Evolutionary conservation across 2,329 filamentous ascomycete species (phyloP), one percentile per base, ranked within the genome.

Genomic region (Tolypocladium pustulatum): DNA sequence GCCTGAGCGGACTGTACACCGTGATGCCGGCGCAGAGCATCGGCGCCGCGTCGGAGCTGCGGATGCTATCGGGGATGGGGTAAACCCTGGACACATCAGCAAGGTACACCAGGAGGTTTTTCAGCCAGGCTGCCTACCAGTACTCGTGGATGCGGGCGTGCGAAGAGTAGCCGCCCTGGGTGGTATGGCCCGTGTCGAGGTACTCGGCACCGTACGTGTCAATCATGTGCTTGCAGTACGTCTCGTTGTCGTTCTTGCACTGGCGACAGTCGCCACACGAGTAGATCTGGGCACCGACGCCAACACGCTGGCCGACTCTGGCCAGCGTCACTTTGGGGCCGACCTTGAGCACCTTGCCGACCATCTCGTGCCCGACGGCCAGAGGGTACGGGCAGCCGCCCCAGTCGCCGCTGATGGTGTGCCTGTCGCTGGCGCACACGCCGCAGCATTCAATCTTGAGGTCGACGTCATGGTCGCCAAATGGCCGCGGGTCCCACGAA

Each of bases 21-120:
- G 91, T 95, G 64, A 95, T 79, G 62, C 91, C 91, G 46, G 89
- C 91, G 73, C 91, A 95, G 65, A 94, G 81, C 88, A 92, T 91
- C 12, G 88, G 89, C 1, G 89, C 90, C 1, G 86, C 89, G 56
- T 86, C 73, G 58, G 75, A 72, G 64, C 79, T 82, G 12, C 77
- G 66, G 53, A 95, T 80, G 57, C 78, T 83, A 37, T 91, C 89
- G 40, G 90, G 91, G 63, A 95, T 92, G 67, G 88, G 87, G 68
- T 83, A 85, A 53, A 82, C 80, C 80, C 79, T 81, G 61, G 8
- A 15, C 8, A 63, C 66, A 66, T 46, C 22, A 53, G 49, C 49
- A 30, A 36, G 49, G 10, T 2, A 1, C 4, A 22, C 49, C 49
- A 22, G 12, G 20, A 20, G 22, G 20, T 12, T 12, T 7, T 10